Percentiles rank a stretch among this genome's conserved stretches.
Conservation (phyloP, 768 basidiomycete species). For the Nidularia pulvinata region DNA sequence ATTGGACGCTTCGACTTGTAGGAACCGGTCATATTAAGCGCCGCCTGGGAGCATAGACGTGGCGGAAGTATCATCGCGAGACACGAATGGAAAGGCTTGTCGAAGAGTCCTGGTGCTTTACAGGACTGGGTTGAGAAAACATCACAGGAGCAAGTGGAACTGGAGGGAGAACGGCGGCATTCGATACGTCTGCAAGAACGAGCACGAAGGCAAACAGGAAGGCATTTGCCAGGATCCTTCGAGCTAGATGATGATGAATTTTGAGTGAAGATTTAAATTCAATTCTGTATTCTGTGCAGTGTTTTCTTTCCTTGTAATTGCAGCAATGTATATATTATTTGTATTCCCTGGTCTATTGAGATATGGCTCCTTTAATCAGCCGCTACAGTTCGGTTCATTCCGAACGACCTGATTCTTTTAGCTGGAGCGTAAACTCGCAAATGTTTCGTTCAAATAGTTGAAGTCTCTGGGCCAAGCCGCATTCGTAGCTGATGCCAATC, state of each 20-base stretch:
- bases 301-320: too few species aligned
- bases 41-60: conserved; percentile 75
- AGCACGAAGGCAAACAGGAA: neutral
- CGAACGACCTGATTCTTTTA: too few species aligned
- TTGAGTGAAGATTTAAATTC: neutral
- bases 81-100: conserved; percentile 96
- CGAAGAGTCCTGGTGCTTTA: conserved; percentile 62
- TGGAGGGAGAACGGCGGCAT: conserved; percentile 15
- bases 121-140: conserved; percentile 77
- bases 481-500: too few species aligned
- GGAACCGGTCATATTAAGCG: conserved; percentile 92
- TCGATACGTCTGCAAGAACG: conserved; percentile 15
- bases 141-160: conserved; percentile 15
- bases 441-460: too few species aligned
- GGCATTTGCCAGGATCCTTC: conserved; percentile 11
- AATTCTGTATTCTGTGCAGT: too few species aligned
- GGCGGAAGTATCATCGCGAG: conserved; percentile 81
- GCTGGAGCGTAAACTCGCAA: too few species aligned
- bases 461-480: too few species aligned
- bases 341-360: too few species aligned
- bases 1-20: conserved; percentile 18
- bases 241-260: conserved; percentile 1
- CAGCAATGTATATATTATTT: too few species aligned
- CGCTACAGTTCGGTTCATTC: too few species aligned
- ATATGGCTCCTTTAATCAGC: too few species aligned